These are phyloP conservation scores for Acer campestre DNA, from an alignment of 345 rosid species.

Conservation along the genomic window DNA sequence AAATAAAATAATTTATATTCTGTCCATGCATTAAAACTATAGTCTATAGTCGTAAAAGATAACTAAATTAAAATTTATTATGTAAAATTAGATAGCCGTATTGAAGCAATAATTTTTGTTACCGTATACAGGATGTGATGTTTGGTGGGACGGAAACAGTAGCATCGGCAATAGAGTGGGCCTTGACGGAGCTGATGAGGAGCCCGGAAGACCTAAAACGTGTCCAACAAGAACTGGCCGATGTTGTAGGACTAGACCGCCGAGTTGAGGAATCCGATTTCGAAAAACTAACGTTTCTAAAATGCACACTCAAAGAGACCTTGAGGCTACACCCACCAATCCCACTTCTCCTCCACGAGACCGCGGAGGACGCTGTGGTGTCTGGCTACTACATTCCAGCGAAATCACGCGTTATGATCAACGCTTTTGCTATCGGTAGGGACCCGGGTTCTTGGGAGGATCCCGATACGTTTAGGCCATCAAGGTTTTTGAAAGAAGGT, in stretches of 20 bases:
- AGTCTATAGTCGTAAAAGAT: too few species aligned
- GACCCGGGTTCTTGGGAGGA: constrained; percentile 79
- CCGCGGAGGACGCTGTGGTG: constrained; percentile 62
- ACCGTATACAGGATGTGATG: constrained; percentile 77
- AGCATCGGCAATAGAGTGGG: constrained; percentile 96
- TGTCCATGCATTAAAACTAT: background rate
- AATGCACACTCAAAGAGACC: constrained; percentile 74
- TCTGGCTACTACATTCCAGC: constrained; percentile 69
- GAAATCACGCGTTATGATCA: constrained; percentile 70
- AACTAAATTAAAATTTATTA: too few species aligned
- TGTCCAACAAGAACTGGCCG: constrained; percentile 70
- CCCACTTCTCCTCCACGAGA: constrained; percentile 91
- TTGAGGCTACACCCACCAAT: constrained; percentile 93
- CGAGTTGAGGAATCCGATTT: constrained; percentile 74
- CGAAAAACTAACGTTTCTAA: constrained; percentile 62
- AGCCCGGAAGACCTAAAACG: constrained; percentile 63
- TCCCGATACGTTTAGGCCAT: constrained; percentile 66
- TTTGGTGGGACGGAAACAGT: constrained; percentile 98
- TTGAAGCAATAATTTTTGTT: background rate
- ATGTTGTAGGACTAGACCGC: constrained; percentile 77
- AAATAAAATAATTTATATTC: too few species aligned
- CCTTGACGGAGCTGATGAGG: constrained; percentile 73
- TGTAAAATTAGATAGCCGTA: background rate
- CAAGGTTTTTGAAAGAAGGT: constrained; percentile 63
- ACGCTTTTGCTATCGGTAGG: constrained; percentile 76